A percentile compares a stretch with the other conserved stretches of the same genome.
Conservation (phyloP, 768 basidiomycete genomes). For the Leccinum disarticulatum region DNA sequence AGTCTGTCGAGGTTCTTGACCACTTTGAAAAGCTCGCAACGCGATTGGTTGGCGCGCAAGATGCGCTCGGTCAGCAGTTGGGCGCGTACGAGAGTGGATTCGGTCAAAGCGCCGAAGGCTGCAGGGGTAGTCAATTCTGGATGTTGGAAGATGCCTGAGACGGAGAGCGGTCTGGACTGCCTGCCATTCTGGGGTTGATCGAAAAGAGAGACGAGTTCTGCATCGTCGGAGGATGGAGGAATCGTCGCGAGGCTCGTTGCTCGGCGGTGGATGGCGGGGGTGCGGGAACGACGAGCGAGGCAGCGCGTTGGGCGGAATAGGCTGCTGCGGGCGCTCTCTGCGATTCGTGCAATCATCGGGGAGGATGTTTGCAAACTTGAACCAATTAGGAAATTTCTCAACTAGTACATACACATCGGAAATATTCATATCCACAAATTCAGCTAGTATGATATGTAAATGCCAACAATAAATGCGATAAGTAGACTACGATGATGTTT, state of each 20-base stretch:
- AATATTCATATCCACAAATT: neutral
- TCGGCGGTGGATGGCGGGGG: slow-evolving; percentile 19
- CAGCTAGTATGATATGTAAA: slow-evolving; percentile 19
- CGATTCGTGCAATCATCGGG: slow-evolving; percentile 34
- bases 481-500: slow-evolving; percentile 31
- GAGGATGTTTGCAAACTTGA: neutral
- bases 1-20: slow-evolving; percentile 96
- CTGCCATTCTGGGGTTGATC: slow-evolving; percentile 53
- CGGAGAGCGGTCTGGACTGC: slow-evolving; percentile 43
- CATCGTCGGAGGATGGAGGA: slow-evolving; percentile 65
- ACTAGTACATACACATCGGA: neutral
- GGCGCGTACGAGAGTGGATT: slow-evolving; percentile 79
- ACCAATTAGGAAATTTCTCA: slow-evolving; percentile 19
- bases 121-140: slow-evolving; percentile 65
- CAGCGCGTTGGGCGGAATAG: slow-evolving; percentile 35
- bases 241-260: slow-evolving; percentile 46
- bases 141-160: slow-evolving; percentile 86
- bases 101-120: slow-evolving; percentile 69
- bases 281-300: slow-evolving; percentile 39
- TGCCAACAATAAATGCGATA: slow-evolving; percentile 26
- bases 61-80: slow-evolving; percentile 84
- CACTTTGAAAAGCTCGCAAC: slow-evolving; percentile 74
- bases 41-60: slow-evolving; percentile 66
- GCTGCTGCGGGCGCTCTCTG: slow-evolving; percentile 43
- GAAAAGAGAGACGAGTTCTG: slow-evolving; percentile 65